A percentile compares a stretch with the other conserved stretches of the same genome.
Conservation (phyloP, 768 basidiomycete species). For the Calocybe indica region DNA sequence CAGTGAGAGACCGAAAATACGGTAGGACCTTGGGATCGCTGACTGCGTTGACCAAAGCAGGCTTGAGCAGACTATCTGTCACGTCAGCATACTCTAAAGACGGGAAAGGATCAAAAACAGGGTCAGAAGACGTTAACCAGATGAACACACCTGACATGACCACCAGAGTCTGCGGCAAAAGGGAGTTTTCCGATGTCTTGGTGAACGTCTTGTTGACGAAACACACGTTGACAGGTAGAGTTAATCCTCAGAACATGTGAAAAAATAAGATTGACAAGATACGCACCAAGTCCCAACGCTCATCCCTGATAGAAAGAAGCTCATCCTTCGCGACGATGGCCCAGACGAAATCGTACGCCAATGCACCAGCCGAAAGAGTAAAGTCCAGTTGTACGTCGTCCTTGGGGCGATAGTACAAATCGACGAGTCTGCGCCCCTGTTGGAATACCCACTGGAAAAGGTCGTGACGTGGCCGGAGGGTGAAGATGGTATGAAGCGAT, state of each 20-base stretch:
- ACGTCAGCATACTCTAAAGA: conserved; percentile 75
- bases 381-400: conserved; percentile 81
- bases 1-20: conserved; percentile 84
- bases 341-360: conserved; percentile 72
- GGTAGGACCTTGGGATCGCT: conserved; percentile 58
- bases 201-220: conserved; percentile 62
- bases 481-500: conserved; percentile 75
- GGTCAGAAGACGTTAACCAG: neutral
- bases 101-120: conserved; percentile 5
- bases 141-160: conserved; percentile 64
- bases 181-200: conserved; percentile 60
- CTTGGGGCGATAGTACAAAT: conserved; percentile 64
- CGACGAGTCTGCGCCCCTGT: conserved; percentile 55
- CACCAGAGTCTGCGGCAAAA: conserved; percentile 54
- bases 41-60: conserved; percentile 48
- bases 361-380: conserved; percentile 47
- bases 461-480: conserved; percentile 82
- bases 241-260: neutral
- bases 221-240: neutral
- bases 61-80: conserved; percentile 72
- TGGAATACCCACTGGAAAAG: conserved; percentile 62
- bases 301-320: conserved; percentile 57
- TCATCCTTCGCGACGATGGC: conserved; percentile 79
- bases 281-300: conserved; percentile 85
- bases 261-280: neutral